Conservation (phyloP, 2,329 filamentous ascomycete species). For the Paecilomyces fulvus region DNA sequence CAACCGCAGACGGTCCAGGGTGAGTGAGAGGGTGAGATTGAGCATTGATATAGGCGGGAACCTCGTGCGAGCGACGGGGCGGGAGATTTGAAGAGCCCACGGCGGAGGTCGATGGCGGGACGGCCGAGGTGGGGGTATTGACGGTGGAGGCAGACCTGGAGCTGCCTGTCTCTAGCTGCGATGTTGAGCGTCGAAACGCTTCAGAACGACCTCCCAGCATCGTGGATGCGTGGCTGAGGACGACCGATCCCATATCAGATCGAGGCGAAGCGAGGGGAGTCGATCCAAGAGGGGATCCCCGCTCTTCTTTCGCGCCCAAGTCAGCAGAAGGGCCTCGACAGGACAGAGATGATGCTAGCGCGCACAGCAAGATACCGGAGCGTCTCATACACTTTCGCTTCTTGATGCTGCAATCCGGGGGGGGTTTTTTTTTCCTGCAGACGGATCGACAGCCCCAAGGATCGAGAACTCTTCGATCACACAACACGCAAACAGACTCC, state of each 20-base stretch:
- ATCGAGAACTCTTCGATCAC: background rate
- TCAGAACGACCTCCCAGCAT: constrained; percentile 47
- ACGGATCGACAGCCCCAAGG: background rate
- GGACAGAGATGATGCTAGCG: background rate
- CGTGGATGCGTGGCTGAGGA: constrained; percentile 62
- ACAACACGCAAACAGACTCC: background rate
- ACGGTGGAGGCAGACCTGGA: constrained; percentile 24
- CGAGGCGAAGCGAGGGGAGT: background rate
- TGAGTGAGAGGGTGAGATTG: constrained; percentile 17
- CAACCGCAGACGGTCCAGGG: constrained; percentile 15
- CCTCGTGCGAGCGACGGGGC: constrained; percentile 21
- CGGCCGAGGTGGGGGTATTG: constrained; percentile 25
- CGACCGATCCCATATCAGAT: constrained; percentile 52
- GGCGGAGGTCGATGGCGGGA: constrained; percentile 25
- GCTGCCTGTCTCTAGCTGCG: constrained; percentile 17
- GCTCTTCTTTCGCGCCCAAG: background rate
- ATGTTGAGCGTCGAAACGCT: constrained; percentile 21
- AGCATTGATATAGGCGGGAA: constrained; percentile 26
- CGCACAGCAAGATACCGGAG: background rate
- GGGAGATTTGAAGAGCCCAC: constrained; percentile 24
- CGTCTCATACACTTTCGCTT: background rate
- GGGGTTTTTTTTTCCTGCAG: background rate
- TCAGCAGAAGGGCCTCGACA: background rate
- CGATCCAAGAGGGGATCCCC: constrained; percentile 2
- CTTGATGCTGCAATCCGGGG: background rate